Evolutionary conservation across 1,284 basidiomycete genomes (phyloP).

Genomic region (Schizophyllum amplum): DNA sequence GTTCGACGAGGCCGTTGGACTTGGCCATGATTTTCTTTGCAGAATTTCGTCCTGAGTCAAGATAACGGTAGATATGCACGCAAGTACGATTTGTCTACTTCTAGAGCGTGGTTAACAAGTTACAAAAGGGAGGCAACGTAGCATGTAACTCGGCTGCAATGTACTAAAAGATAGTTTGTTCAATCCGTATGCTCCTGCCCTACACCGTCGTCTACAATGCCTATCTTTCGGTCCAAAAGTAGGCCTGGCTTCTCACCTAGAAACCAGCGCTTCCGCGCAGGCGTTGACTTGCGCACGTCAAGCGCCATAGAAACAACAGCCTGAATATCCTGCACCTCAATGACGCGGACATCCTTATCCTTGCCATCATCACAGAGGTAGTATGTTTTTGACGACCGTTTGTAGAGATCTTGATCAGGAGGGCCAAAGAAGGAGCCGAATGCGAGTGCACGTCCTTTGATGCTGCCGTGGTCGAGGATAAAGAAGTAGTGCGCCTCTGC

Average conservation of each 20-base stretch:
- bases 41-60: no score
- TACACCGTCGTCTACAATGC: not conserved
- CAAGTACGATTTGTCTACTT: no score
- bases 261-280: constrained; percentile 6
- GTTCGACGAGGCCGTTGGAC: no score
- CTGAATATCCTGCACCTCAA: constrained; percentile 5
- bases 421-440: constrained; percentile 9
- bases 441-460: constrained; percentile 1
- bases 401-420: constrained; percentile 3
- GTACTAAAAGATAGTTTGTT: no score
- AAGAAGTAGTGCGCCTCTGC: constrained; percentile 10
- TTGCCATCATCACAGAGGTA: constrained; percentile 5
- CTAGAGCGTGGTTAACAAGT: no score
- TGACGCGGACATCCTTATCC: constrained; percentile 6
- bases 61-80: no score
- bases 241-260: constrained; percentile 9
- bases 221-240: not conserved
- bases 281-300: constrained; percentile 5
- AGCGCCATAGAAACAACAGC: constrained; percentile 12
- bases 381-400: constrained; percentile 7
- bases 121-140: no score
- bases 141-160: no score
- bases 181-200: no score
- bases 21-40: no score
- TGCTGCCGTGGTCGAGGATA: not conserved